Conservation (phyloP, 2,329 filamentous ascomycete genomes). For the Pseudogymnoascus sp. region DNA sequence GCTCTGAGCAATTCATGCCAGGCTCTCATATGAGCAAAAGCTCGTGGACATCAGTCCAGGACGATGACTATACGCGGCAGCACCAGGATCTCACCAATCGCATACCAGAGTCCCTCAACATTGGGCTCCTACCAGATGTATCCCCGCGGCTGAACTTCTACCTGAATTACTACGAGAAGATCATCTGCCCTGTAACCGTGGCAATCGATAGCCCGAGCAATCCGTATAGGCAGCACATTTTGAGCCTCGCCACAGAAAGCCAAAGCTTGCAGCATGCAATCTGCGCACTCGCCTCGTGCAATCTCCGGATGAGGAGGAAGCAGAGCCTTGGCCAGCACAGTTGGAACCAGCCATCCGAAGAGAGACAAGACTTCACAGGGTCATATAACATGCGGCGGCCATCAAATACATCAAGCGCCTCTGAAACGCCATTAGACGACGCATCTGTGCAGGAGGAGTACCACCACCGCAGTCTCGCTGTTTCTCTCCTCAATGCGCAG, state of each 20-base stretch:
- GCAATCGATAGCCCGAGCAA: constrained; percentile 82
- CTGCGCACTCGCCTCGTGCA: constrained; percentile 82
- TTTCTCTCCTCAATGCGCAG: constrained; percentile 76
- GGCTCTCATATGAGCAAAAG: neutral
- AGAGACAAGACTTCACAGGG: constrained; percentile 25
- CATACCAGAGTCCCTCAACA: neutral
- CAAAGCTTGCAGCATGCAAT: constrained; percentile 87
- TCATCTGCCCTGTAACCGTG: constrained; percentile 86
- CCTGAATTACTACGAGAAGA: constrained; percentile 89
- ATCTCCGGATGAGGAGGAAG: constrained; percentile 76
- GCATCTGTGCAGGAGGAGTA: constrained; percentile 69
- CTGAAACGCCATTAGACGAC: constrained; percentile 41
- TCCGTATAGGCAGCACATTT: constrained; percentile 77
- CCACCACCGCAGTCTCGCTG: constrained; percentile 74
- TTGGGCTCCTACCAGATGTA: constrained; percentile 44
- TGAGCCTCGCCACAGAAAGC: constrained; percentile 70
- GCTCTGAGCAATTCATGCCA: neutral
- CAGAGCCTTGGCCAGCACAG: constrained; percentile 50
- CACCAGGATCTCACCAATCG: neutral
- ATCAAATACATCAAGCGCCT: constrained; percentile 27
- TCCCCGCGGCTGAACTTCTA: constrained; percentile 79
- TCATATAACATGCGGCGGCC: constrained; percentile 18
- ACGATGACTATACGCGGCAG: constrained; percentile 21
- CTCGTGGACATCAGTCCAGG: constrained; percentile 29
- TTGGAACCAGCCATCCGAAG: constrained; percentile 37